Conservation (phyloP, 2,329 filamentous ascomycete species). For the Verticillium longisporum region DNA sequence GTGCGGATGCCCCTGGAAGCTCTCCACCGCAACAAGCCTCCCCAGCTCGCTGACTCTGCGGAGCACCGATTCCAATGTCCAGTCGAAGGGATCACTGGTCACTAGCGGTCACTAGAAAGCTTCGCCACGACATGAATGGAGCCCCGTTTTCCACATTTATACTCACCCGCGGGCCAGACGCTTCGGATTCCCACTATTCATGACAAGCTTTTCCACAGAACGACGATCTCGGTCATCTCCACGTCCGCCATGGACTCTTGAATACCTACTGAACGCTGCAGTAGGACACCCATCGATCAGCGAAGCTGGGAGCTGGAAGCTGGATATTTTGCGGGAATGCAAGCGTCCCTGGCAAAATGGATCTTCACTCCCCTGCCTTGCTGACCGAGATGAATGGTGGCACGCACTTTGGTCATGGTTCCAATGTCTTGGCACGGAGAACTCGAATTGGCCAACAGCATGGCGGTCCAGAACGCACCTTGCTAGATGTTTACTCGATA, state of each 20-base stretch:
- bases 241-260: not conserved
- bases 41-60: not conserved
- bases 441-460: not conserved
- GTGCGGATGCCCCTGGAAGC: not conserved
- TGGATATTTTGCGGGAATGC: not conserved
- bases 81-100: not conserved
- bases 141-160: not conserved
- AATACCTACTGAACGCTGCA: not conserved
- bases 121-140: not conserved
- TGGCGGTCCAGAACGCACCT: not conserved
- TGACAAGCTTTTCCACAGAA: not conserved
- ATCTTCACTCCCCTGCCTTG: not conserved
- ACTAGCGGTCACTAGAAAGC: slow-evolving; percentile 1
- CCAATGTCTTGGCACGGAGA: not conserved
- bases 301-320: not conserved
- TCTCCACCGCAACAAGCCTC: not conserved
- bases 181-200: not conserved
- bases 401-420: no score
- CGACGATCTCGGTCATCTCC: not conserved
- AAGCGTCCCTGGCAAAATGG: not conserved
- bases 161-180: not conserved
- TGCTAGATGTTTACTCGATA: not conserved
- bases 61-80: not conserved
- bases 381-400: no score
- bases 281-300: not conserved